A percentile compares a stretch with the other conserved stretches of the same genome.
These are phyloP conservation scores for Suhomyces pyralidae DNA, from an alignment of 805 yeast genomes.

Conservation along the genomic window DNA sequence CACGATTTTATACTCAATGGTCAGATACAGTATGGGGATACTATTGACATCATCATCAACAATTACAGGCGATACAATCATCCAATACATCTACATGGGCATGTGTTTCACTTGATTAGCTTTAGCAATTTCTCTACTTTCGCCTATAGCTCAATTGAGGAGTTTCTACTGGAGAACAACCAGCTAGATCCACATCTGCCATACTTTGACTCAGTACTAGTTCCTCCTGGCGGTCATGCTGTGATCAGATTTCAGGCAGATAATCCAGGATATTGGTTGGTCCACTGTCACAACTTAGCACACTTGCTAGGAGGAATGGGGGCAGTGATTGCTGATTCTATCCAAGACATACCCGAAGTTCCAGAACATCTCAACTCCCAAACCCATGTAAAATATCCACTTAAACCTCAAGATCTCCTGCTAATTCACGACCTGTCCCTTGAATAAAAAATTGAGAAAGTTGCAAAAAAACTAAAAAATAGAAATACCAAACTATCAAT, in stretches of 20 bases:
- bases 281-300: conserved; percentile 35
- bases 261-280: conserved; percentile 30
- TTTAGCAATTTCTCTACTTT: conserved; percentile 21
- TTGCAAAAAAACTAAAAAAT: background rate
- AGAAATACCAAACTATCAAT: background rate
- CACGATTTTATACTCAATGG: conserved; percentile 7
- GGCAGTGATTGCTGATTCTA: conserved; percentile 16
- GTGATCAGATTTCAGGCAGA: conserved; percentile 30
- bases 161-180: conserved; percentile 19
- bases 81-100: conserved; percentile 37
- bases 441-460: background rate
- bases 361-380: conserved; percentile 6
- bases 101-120: conserved; percentile 27
- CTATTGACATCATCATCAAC: conserved; percentile 29
- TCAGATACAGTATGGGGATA: conserved; percentile 23
- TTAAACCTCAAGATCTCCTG: background rate
- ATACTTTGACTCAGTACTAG: conserved; percentile 23
- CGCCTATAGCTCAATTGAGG: conserved; percentile 20
- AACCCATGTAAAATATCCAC: conserved; percentile 1
- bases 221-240: conserved; percentile 31
- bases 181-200: conserved; percentile 21
- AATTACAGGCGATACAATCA: conserved; percentile 27
- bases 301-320: conserved; percentile 34
- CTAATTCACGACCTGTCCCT: background rate
- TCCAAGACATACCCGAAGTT: conserved; percentile 11